Evolutionary conservation across 305 asterid genomes (phyloP).

Genomic region (Nicotiana rustica): DNA sequence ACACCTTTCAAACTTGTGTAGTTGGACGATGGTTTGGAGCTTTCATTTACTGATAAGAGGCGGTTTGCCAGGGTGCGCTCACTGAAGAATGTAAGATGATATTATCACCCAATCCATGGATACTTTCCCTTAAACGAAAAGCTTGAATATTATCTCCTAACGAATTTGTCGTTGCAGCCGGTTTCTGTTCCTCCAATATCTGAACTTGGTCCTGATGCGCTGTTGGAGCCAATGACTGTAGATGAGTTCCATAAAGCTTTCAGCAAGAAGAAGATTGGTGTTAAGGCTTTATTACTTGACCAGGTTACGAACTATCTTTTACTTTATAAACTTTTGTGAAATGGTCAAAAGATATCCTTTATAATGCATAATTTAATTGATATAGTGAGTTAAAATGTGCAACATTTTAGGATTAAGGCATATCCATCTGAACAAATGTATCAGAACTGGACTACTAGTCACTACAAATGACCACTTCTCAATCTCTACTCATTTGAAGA

Average conservation of each 20-base stretch:
- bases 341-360: background rate
- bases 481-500: background rate
- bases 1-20: conserved; percentile 43
- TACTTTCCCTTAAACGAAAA: conserved; percentile 34
- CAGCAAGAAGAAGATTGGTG: conserved; percentile 85
- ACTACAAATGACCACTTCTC: conserved; percentile 20
- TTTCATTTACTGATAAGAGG: conserved; percentile 97
- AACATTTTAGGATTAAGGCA: background rate
- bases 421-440: conserved; percentile 1
- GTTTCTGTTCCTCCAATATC: conserved; percentile 81
- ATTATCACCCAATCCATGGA: conserved; percentile 26
- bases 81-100: conserved; percentile 72
- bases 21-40: conserved; percentile 88
- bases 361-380: background rate
- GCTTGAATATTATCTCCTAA: conserved; percentile 38
- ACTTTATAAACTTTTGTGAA: conserved; percentile 20
- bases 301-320: conserved; percentile 59
- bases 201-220: conserved; percentile 98
- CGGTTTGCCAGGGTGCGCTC: conserved; percentile 93
- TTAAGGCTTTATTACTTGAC: conserved; percentile 96
- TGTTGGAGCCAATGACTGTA: conserved; percentile 70
- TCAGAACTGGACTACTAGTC: background rate
- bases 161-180: conserved; percentile 63
- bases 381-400: background rate
- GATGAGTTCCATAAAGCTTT: conserved; percentile 66